Conservation (phyloP, 345 rosid genomes). For the Ailanthus altissimus region DNA sequence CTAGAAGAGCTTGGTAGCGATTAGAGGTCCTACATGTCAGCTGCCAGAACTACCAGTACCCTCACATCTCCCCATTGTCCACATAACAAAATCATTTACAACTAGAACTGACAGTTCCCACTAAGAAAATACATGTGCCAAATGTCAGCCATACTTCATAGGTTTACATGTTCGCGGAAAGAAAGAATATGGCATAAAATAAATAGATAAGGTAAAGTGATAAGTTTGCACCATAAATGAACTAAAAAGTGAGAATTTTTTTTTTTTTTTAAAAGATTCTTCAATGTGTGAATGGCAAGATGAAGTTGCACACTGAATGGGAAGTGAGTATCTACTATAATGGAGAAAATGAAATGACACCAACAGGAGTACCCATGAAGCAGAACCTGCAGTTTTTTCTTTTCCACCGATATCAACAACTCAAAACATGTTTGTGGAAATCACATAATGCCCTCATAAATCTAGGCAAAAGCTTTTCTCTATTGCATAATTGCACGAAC, state of each 20-base stretch:
- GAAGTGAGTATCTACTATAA: neutral
- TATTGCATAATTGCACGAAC: neutral
- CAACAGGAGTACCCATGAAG: neutral
- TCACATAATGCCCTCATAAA: neutral
- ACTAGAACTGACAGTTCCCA: neutral
- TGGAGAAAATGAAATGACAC: neutral
- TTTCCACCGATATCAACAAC: neutral
- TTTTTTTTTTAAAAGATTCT: neutral
- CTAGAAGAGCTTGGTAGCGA: neutral
- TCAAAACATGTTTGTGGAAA: neutral
- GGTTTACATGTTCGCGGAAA: neutral
- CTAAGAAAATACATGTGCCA: neutral
- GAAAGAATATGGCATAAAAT: neutral
- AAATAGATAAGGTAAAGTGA: neutral
- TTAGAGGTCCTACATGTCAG: neutral
- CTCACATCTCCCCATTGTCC: neutral
- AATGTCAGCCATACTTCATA: neutral
- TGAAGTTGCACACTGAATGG: neutral
- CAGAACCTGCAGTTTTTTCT: neutral
- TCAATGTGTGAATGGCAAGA: no score
- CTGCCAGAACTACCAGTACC: conserved; percentile 1
- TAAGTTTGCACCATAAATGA: neutral
- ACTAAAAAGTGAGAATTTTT: no score
- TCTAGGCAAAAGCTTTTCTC: neutral
- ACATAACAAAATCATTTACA: neutral